Evolutionary conservation across 2,329 filamentous ascomycete genomes (phyloP), one percentile per base, ranked within the genome.

Genomic region (Paramyrothecium sp.): DNA sequence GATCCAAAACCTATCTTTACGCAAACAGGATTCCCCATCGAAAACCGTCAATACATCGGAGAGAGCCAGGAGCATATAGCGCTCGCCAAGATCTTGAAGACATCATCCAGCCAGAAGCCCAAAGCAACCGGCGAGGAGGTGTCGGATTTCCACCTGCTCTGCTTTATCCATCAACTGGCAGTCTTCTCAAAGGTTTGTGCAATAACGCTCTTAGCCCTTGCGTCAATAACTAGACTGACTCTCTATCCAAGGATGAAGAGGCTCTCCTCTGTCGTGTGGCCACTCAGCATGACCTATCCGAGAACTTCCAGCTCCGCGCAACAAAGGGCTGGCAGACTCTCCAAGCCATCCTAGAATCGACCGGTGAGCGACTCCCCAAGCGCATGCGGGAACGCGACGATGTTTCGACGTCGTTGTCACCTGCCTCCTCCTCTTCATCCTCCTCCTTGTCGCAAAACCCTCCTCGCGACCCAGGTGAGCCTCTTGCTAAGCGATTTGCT

Each of bases 291-390:
- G 90, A 96, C 73, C 83, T 91, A 57, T 85, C 89, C 60, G 90
- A 96, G 65, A 89, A 88, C 59, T 88, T 92, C 70, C 89, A 95
- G 71, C 84, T 99, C 65, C 86, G 92, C 75, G 89, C 92, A 67
- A 93, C 90, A 67, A 84, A 89, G 70, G 95, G 95, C 69, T 99
- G 95, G 95, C 90, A 93, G 75, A 98, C 92, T 58, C 83, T 99
- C 70, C 84, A 94, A 77, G 89, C 90, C 74, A 96, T 99, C 73
- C 85, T 98, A 78, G 87, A 95, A 87, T 90, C 92, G 86, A 92
- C 91, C 84, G 92, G 93, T 96, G 93, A 97, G 90, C 89, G 89
- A 86, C 86, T 89, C 85, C 88, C 88, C 76, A 96, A 95, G 83
- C 90, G 86, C 71, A 75, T 71, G 71, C 78, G 77, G 69, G 72